phyloP scores from a whole-genome alignment of 75 land plant genomes.

The Ceratopteris richardii region DNA sequence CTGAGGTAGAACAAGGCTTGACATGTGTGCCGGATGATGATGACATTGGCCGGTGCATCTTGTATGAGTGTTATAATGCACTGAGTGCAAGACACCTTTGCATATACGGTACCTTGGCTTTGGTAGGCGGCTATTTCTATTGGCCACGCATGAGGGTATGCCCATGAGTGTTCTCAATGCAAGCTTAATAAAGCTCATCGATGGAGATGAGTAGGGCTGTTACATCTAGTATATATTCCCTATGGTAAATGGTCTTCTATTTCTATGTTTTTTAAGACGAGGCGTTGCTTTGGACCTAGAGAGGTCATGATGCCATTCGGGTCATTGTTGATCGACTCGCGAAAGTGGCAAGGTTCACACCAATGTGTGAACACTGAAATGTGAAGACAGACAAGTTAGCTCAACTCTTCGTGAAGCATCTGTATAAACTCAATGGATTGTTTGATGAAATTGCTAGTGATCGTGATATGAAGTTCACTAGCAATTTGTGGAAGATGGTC shows the following conservation, averaged over 20 bases:
- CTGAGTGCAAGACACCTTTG: neutral
- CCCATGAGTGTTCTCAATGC: neutral
- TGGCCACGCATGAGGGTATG: slow-evolving; percentile 7
- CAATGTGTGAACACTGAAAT: neutral
- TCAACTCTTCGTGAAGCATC: slow-evolving; percentile 6
- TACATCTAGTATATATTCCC: no score
- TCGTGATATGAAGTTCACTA: no score
- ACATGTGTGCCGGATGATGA: no score
- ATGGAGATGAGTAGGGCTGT: neutral
- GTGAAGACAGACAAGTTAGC: slow-evolving; percentile 2
- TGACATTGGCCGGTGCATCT: neutral
- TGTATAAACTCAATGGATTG: slow-evolving; percentile 6
- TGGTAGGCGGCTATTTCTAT: neutral
- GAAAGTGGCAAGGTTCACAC: no score
- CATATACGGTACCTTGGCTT: neutral
- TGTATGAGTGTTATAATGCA: slow-evolving; percentile 3
- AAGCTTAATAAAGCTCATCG: neutral
- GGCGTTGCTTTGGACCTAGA: neutral
- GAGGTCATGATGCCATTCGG: slow-evolving; percentile 3
- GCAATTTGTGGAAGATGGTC: no score
- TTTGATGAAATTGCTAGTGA: slow-evolving; percentile 6
- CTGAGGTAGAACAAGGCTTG: no score
- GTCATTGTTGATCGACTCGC: no score
- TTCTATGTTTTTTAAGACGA: slow-evolving; percentile 5
- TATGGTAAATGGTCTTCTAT: no score